These are phyloP conservation scores for Hymenoscyphus scutula DNA, from an alignment of 2,329 filamentous ascomycete species.

Conservation along the genomic window DNA sequence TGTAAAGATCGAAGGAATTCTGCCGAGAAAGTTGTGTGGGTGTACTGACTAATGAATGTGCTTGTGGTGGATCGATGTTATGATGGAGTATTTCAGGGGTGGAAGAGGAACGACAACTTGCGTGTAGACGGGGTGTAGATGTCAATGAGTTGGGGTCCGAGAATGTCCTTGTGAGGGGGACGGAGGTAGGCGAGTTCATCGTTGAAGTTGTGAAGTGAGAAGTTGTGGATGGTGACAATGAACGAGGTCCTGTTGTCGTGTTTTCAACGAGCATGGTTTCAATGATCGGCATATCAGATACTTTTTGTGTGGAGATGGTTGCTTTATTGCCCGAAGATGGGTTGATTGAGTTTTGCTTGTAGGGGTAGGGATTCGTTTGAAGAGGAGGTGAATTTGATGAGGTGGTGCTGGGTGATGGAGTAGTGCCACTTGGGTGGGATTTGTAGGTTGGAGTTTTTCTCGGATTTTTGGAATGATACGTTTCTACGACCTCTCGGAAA, in stretches of 20 bases:
- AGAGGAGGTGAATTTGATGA: neutral
- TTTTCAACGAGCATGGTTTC: neutral
- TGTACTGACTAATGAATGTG: neutral
- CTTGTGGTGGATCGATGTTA: neutral
- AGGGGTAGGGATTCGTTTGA: neutral
- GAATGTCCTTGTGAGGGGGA: neutral
- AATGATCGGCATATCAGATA: neutral
- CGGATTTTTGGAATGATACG: constrained; percentile 10
- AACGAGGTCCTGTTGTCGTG: neutral
- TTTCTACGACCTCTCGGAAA: constrained; percentile 44
- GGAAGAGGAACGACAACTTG: neutral
- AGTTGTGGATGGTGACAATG: neutral
- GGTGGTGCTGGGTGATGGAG: neutral
- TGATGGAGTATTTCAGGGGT: neutral
- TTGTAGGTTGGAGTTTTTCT: neutral
- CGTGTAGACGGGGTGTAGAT: neutral
- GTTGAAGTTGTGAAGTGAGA: neutral
- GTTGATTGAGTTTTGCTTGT: neutral
- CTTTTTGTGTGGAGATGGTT: neutral
- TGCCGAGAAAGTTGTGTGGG: neutral
- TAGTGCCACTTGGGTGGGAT: neutral
- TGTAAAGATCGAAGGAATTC: neutral
- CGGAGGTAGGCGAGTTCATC: neutral
- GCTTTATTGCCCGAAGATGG: neutral
- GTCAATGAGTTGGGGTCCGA: neutral